phyloP scores from a whole-genome alignment of 495 filamentous ascomycete species.

The Talaromyces proteolyticus region DNA sequence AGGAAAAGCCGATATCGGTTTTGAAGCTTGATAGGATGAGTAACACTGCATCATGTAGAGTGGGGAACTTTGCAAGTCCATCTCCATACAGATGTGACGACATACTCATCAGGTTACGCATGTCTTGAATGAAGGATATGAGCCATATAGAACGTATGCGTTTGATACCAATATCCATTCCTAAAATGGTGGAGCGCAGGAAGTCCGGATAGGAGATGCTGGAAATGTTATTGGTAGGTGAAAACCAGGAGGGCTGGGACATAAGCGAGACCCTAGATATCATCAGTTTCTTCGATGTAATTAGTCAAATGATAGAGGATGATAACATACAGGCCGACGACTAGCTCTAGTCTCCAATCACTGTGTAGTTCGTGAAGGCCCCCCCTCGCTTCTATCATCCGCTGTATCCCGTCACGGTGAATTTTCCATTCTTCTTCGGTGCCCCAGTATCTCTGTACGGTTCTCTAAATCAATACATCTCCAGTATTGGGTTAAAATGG shows the following conservation, averaged over 20 bases:
- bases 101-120: conserved; percentile 19
- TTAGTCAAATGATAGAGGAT: not conserved
- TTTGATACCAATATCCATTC: conserved; percentile 14
- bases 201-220: not conserved
- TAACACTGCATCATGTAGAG: conserved; percentile 11
- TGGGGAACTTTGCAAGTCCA: conserved; percentile 11
- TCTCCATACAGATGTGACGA: conserved; percentile 9
- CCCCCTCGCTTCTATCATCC: conserved; percentile 21
- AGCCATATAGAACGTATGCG: conserved; percentile 21
- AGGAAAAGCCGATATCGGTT: not conserved
- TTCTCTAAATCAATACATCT: conserved; percentile 1
- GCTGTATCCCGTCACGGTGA: conserved; percentile 19
- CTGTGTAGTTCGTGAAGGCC: conserved; percentile 14
- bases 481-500: not conserved
- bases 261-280: conserved; percentile 17
- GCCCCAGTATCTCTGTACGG: conserved; percentile 20
- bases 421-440: conserved; percentile 19
- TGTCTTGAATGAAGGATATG: conserved; percentile 24
- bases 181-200: too few species aligned
- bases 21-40: conserved; percentile 13
- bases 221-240: conserved; percentile 16
- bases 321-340: conserved; percentile 18
- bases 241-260: conserved; percentile 20
- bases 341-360: conserved; percentile 20
- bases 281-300: not conserved